Conservation (phyloP, 805 yeast genomes). For the Pichia pseudocactophila region DNA sequence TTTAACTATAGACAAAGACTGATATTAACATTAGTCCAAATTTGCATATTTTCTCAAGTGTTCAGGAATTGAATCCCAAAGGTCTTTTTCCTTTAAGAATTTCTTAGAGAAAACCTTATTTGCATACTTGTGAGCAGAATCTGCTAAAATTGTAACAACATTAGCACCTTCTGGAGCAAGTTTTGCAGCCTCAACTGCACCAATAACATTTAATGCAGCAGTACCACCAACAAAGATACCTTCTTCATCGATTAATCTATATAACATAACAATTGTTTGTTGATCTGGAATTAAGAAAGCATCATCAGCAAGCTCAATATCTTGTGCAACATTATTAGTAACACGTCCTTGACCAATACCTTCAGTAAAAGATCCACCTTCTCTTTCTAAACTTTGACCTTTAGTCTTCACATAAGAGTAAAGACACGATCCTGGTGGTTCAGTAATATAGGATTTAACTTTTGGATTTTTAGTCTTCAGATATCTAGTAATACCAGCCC, state of each 20-base stretch:
- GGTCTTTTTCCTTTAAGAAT: conserved; percentile 67
- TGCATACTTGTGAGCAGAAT: conserved; percentile 83
- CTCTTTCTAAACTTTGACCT: conserved; percentile 58
- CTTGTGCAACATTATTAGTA: conserved; percentile 71
- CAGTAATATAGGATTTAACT: conserved; percentile 66
- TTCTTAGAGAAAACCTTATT: conserved; percentile 67
- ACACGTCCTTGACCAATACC: conserved; percentile 96
- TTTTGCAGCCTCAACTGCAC: conserved; percentile 73
- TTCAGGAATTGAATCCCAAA: conserved; percentile 60
- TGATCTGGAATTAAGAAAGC: conserved; percentile 74
- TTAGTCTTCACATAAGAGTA: conserved; percentile 68
- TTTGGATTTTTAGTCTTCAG: conserved; percentile 60
- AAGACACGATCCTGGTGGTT: conserved; percentile 88
- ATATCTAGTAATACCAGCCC: conserved; percentile 77
- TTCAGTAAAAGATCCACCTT: conserved; percentile 86
- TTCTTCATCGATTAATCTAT: conserved; percentile 76
- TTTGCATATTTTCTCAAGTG: conserved; percentile 61
- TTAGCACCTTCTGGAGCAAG: conserved; percentile 68
- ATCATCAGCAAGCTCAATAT: conserved; percentile 66
- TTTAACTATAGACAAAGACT: too few species aligned
- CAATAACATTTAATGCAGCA: conserved; percentile 82
- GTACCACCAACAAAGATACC: conserved; percentile 90
- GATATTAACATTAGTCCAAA: conserved; percentile 25
- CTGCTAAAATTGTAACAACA: conserved; percentile 83
- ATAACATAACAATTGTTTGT: conserved; percentile 76